Conservation (phyloP, 371 early-diverging fungal genomes). For the Gilbertella persicaria region DNA sequence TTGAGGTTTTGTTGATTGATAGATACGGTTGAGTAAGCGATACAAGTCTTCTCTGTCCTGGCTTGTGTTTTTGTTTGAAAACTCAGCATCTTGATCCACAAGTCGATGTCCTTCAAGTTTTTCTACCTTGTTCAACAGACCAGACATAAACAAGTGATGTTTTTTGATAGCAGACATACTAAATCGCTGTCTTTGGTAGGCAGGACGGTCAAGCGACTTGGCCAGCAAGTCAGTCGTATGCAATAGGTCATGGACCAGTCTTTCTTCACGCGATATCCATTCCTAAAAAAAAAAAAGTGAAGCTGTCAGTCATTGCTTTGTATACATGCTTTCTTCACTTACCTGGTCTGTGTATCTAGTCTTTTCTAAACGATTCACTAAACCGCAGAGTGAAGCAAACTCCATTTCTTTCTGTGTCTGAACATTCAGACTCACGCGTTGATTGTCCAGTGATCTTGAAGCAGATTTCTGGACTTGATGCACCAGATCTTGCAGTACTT, state of each 20-base stretch:
- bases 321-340: slow-evolving; percentile 16
- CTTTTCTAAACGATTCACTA: slow-evolving; percentile 27
- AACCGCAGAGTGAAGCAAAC: slow-evolving; percentile 16
- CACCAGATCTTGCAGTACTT: slow-evolving; percentile 17
- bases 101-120: slow-evolving; percentile 32
- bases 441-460: slow-evolving; percentile 35
- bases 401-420: slow-evolving; percentile 25
- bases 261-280: slow-evolving; percentile 44
- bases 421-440: slow-evolving; percentile 20
- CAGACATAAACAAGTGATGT: slow-evolving; percentile 4
- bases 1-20: slow-evolving; percentile 25
- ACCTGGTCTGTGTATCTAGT: slow-evolving; percentile 36
- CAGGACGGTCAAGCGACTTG: slow-evolving; percentile 46
- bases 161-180: slow-evolving; percentile 17
- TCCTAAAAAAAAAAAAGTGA: slow-evolving; percentile 34
- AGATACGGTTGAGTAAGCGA: slow-evolving; percentile 28
- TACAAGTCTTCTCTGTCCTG: slow-evolving; percentile 22
- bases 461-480: slow-evolving; percentile 29
- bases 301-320: slow-evolving; percentile 5
- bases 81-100: slow-evolving; percentile 36
- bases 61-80: neutral
- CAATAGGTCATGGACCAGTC: slow-evolving; percentile 45
- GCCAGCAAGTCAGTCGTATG: slow-evolving; percentile 54
- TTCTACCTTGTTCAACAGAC: slow-evolving; percentile 33
- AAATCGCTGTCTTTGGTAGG: slow-evolving; percentile 18